Base-by-base conservation (phyloP, 163 green algal genomes). In the Chlorella variabilis region DNA sequence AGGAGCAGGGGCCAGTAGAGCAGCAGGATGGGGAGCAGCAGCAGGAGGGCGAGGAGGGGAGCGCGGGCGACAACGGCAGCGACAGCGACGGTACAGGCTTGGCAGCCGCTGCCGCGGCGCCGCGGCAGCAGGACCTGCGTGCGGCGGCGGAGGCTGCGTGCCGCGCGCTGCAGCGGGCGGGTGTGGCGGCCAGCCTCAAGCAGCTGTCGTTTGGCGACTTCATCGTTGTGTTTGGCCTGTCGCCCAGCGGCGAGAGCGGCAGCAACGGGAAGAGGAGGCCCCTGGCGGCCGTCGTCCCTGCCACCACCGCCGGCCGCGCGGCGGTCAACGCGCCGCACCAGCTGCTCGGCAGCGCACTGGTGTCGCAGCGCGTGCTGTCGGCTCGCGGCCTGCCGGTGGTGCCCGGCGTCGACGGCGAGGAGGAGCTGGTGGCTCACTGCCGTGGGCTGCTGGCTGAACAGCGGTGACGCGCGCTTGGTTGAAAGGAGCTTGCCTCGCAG, bases 291-390 rank as follows among this genome's bases (percentile, higher is more conserved):
- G 75, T 71, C 25, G 41, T 81, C 4, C 38, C 73, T 4, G 54
- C 56, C 1, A 31, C 54, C 21, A 13, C 34, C 29, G 25, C 31
- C 7, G 75, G 75, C 17, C 58, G 75, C 0, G 58, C 59, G 0
- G 54, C 77, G 1, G 38, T 71, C 31, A 83, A 77, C 38, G 36
- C 38, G 4, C 45, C 62, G 0, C 4, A 27, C 27, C 66, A 31
- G 36, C 49, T 70, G 38, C 18, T 83, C 7, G 77, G 77, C 51
- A 71, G 36, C n/a, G 36, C 77, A 11, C n/a, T 77, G 27, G 77
- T 75, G n/a, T 34, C 77, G 49, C 54, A 42, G 27, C 77, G 77
- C 11, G 77, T 83, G 77, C 66, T 83, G 36, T 27, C n/a, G 8
- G 77, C 66, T 0, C 49, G 51, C 2, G 77, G 66, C 0, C 20